phyloP scores from a whole-genome alignment of 2,329 filamentous ascomycete species.

The Monosporascus sp. region DNA sequence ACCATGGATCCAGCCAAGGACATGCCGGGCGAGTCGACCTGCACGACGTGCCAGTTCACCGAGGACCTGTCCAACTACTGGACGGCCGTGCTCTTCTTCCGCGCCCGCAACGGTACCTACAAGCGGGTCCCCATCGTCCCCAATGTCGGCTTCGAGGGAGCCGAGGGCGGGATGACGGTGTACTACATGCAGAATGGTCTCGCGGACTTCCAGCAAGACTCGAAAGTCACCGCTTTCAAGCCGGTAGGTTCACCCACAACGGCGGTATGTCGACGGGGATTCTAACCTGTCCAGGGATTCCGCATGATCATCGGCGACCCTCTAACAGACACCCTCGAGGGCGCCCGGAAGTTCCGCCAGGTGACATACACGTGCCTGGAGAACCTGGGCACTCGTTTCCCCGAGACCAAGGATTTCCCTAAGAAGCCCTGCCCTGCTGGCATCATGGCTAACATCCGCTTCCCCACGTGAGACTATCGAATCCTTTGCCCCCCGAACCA shows the following conservation, averaged over 20 bases:
- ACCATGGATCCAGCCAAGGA: constrained; percentile 22
- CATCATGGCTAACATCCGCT: constrained; percentile 34
- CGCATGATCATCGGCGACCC: constrained; percentile 41
- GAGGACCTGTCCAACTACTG: constrained; percentile 25
- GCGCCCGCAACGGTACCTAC: constrained; percentile 22
- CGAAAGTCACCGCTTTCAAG: constrained; percentile 37
- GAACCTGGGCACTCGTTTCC: constrained; percentile 24
- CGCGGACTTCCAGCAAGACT: constrained; percentile 8
- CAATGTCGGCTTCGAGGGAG: constrained; percentile 19
- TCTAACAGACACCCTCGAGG: constrained; percentile 20
- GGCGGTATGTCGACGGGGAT: background rate
- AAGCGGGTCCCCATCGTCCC: constrained; percentile 21
- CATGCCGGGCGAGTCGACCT: constrained; percentile 16
- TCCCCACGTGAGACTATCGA: constrained; percentile 24
- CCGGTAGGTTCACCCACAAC: constrained; percentile 16
- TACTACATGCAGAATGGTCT: constrained; percentile 23
- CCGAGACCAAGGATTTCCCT: constrained; percentile 30
- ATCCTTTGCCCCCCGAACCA: constrained; percentile 20
- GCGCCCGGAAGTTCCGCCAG: constrained; percentile 30
- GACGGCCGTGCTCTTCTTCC: constrained; percentile 21
- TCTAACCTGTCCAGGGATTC: constrained; percentile 30
- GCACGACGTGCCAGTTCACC: constrained; percentile 22
- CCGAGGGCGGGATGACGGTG: constrained; percentile 22
- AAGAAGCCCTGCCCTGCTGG: constrained; percentile 19
- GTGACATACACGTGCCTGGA: constrained; percentile 36